Percentiles rank a stretch among this genome's conserved stretches.
Evolutionary conservation across 2,329 filamentous ascomycete genomes (phyloP).

Genomic region (Dactylellina drechsleri): DNA sequence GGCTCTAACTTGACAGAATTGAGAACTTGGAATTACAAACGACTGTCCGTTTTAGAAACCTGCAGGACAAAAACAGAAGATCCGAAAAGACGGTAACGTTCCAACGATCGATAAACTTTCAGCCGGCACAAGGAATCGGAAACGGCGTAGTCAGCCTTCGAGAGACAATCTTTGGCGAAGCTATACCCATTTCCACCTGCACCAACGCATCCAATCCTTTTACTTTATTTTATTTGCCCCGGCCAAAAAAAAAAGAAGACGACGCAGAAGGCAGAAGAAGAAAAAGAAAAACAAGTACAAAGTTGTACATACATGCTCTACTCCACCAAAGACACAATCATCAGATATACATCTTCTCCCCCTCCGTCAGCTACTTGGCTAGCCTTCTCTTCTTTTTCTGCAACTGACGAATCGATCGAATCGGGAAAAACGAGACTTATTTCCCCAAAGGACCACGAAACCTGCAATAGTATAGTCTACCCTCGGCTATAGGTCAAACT

Average conservation of each 20-base stretch:
- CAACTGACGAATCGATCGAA: slow-evolving; percentile 20
- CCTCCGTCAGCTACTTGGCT: neutral
- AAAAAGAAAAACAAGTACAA: neutral
- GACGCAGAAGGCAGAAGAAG: neutral
- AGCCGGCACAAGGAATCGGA: slow-evolving; percentile 42
- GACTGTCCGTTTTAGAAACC: slow-evolving; percentile 14
- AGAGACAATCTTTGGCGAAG: slow-evolving; percentile 41
- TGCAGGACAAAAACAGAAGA: neutral
- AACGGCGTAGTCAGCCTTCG: slow-evolving; percentile 49
- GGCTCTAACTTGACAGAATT: neutral
- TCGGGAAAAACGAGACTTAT: slow-evolving; percentile 30
- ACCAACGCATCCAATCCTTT: slow-evolving; percentile 6
- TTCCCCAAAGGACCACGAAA: neutral
- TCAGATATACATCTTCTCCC: too few species aligned
- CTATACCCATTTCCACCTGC: slow-evolving; percentile 23
- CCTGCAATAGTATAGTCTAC: slow-evolving; percentile 7
- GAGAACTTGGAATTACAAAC: neutral
- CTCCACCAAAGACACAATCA: slow-evolving; percentile 1
- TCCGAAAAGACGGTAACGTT: slow-evolving; percentile 22
- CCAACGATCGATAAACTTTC: slow-evolving; percentile 35
- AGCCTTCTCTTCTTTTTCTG: slow-evolving; percentile 1
- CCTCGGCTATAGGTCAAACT: slow-evolving; percentile 12
- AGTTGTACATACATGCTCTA: neutral
- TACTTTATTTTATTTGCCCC: neutral
- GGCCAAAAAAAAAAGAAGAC: slow-evolving; percentile 1